Evolutionary conservation across 2,329 filamentous ascomycete genomes (phyloP).

Genomic region (Neophaeococcomyces mojaviensis): DNA sequence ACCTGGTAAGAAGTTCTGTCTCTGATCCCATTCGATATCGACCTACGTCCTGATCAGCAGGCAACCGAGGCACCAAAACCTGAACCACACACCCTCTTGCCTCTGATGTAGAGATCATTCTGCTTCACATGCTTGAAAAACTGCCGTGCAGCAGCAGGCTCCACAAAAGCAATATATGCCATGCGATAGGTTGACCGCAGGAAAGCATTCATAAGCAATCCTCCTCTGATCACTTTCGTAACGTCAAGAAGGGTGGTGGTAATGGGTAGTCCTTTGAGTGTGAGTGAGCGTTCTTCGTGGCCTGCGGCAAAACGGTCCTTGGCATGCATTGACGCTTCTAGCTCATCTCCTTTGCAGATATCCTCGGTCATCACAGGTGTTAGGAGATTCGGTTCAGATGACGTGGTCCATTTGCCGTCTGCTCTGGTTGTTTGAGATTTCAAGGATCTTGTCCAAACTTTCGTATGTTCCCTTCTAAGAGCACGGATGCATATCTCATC

Average conservation of each 20-base stretch:
- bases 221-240: slow-evolving; percentile 58
- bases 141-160: slow-evolving; percentile 52
- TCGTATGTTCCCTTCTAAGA: no score
- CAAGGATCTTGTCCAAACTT: no score
- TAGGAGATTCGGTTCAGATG: background rate
- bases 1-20: slow-evolving; percentile 58
- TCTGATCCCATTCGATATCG: slow-evolving; percentile 60
- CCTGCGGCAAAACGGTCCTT: background rate
- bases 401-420: background rate
- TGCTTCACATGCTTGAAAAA: slow-evolving; percentile 60
- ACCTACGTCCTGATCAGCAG: slow-evolving; percentile 42
- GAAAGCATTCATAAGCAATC: slow-evolving; percentile 61
- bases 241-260: slow-evolving; percentile 60
- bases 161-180: slow-evolving; percentile 63
- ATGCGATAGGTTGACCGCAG: slow-evolving; percentile 52
- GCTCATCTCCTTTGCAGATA: no score
- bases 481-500: no score
- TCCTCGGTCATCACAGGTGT: background rate
- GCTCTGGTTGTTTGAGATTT: background rate
- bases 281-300: slow-evolving; percentile 47
- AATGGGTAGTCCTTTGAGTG: slow-evolving; percentile 56
- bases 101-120: slow-evolving; percentile 61
- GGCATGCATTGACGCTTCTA: no score
- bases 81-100: slow-evolving; percentile 52
- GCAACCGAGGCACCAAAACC: slow-evolving; percentile 5